A percentile compares a stretch with the other conserved stretches of the same genome.
phyloP scores from a whole-genome alignment of 2,329 filamentous ascomycete genomes.

The Coniochaeta hoffmannii region DNA sequence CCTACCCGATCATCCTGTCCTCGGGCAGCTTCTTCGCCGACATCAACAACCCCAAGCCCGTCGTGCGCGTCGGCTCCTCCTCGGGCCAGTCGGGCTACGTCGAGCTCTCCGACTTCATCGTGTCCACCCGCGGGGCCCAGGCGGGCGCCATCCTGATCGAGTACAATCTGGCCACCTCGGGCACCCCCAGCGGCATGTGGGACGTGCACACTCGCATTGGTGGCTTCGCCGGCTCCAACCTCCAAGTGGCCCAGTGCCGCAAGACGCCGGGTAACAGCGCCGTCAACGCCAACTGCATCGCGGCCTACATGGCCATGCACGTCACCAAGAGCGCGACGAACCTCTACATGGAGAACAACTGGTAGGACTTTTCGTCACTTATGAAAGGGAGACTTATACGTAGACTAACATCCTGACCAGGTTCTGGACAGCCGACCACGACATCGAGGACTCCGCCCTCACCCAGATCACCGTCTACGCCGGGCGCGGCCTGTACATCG shows the following conservation, averaged over 20 bases:
- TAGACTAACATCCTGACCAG: no score
- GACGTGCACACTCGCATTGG: slow-evolving; percentile 70
- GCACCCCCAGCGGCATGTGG: slow-evolving; percentile 52
- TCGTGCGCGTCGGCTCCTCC: slow-evolving; percentile 50
- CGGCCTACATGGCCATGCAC: slow-evolving; percentile 32
- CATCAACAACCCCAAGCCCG: slow-evolving; percentile 50
- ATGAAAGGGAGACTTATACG: no score
- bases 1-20: slow-evolving; percentile 42
- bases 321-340: slow-evolving; percentile 25
- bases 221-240: slow-evolving; percentile 59
- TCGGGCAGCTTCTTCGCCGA: slow-evolving; percentile 50
- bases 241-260: slow-evolving; percentile 59
- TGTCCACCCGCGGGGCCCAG: slow-evolving; percentile 59
- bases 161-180: slow-evolving; percentile 54
- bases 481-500: slow-evolving; percentile 40
- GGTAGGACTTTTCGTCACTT: no score
- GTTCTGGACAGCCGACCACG: slow-evolving; percentile 30
- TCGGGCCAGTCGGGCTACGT: slow-evolving; percentile 56
- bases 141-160: slow-evolving; percentile 64
- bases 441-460: slow-evolving; percentile 27
- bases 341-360: slow-evolving; percentile 39
- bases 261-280: slow-evolving; percentile 35
- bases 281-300: slow-evolving; percentile 24
- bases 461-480: slow-evolving; percentile 43
- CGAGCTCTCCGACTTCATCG: slow-evolving; percentile 64